Evolutionary conservation across 2,329 filamentous ascomycete genomes (phyloP).

Genomic region (Beauveria sp.): DNA sequence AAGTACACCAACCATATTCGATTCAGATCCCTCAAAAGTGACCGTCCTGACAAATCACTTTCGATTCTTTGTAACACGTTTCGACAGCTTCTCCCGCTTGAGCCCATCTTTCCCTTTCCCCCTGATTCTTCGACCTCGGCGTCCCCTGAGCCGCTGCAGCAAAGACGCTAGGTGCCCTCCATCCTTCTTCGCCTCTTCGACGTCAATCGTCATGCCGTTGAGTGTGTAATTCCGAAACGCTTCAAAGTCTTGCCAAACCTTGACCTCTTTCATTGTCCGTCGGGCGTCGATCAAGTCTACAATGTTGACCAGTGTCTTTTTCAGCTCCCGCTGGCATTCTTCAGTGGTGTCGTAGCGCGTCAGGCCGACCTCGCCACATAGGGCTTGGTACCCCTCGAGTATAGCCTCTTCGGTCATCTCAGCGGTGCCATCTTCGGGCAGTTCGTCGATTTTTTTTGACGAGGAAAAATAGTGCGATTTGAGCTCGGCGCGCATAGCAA

Average conservation of each 20-base stretch:
- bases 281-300: slow-evolving; percentile 24
- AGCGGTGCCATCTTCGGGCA: not conserved
- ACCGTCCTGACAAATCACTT: not conserved
- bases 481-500: slow-evolving; percentile 23
- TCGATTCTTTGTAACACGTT: not conserved
- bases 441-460: slow-evolving; percentile 9
- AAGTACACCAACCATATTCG: not conserved
- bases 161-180: slow-evolving; percentile 18
- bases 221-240: slow-evolving; percentile 21
- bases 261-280: slow-evolving; percentile 17
- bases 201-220: slow-evolving; percentile 15
- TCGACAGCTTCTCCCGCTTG: not conserved
- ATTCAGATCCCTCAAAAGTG: not conserved
- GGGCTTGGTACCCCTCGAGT: slow-evolving; percentile 20
- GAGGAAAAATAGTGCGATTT: slow-evolving; percentile 22
- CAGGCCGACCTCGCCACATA: slow-evolving; percentile 23
- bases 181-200: slow-evolving; percentile 18
- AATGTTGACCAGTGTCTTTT: slow-evolving; percentile 24
- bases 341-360: slow-evolving; percentile 11
- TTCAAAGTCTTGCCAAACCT: slow-evolving; percentile 22
- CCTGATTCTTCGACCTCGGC: slow-evolving; percentile 46
- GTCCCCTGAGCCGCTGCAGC: slow-evolving; percentile 14
- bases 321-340: slow-evolving; percentile 19
- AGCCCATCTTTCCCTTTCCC: not conserved
- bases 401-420: slow-evolving; percentile 10